Percentiles rank a stretch among this genome's conserved stretches.
Conservation (phyloP, 179 eudicot genomes). For the Heliamphora pulchella region DNA sequence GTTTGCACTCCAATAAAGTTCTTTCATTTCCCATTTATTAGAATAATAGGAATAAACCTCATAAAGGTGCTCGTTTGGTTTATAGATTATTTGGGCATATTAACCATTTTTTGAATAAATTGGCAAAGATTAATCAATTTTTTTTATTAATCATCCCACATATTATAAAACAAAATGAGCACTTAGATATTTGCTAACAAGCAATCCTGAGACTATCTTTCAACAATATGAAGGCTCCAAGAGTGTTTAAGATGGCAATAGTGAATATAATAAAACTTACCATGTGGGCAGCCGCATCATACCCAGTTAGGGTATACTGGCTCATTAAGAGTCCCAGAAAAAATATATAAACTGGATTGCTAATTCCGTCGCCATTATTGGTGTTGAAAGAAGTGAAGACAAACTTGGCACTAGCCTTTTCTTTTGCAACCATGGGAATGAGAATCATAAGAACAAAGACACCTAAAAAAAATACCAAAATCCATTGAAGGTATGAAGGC, state of each 20-base stretch:
- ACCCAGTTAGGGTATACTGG: conserved; percentile 82
- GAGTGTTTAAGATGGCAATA: conserved; percentile 5
- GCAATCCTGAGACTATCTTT: neutral
- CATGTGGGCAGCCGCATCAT: conserved; percentile 96
- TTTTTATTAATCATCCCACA: too few relatives aligned
- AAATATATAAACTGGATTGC: conserved; percentile 59
- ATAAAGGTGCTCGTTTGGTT: neutral
- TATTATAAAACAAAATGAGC: neutral
- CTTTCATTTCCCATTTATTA: neutral
- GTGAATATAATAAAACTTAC: conserved; percentile 27
- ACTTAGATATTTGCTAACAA: neutral
- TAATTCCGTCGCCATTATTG: conserved; percentile 61
- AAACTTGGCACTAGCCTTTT: conserved; percentile 69
- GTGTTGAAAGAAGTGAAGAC: conserved; percentile 91
- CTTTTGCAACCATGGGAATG: conserved; percentile 65
- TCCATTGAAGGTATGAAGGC: neutral
- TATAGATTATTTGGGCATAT: neutral
- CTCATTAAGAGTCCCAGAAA: conserved; percentile 87
- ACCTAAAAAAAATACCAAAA: conserved; percentile 37
- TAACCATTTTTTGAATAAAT: neutral
- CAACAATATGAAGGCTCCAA: neutral
- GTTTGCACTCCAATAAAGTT: neutral
- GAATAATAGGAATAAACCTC: neutral
- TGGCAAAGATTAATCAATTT: neutral
- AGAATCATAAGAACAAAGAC: conserved; percentile 88